A percentile compares a stretch with the other conserved stretches of the same genome.
phyloP scores from a whole-genome alignment of 2,329 filamentous ascomycete species.

The Penicillium sp. region DNA sequence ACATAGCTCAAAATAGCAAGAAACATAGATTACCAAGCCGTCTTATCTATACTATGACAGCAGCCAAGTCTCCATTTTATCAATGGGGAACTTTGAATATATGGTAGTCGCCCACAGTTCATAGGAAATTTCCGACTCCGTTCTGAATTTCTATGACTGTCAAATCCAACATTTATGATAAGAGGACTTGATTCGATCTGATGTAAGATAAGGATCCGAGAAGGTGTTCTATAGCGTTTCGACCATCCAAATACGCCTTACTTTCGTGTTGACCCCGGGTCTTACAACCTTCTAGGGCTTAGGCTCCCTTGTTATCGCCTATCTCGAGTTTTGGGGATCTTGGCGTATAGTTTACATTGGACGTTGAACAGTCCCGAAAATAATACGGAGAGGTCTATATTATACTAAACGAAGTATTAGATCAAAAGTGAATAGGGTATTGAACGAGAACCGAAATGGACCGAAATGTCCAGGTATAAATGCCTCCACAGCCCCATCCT shows the following conservation, averaged over 20 bases:
- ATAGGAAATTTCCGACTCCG: background rate
- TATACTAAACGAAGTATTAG: background rate
- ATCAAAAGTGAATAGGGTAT: background rate
- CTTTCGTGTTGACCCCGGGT: constrained; percentile 12
- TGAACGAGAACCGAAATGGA: too few relatives aligned
- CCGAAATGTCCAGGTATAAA: background rate
- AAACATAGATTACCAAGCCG: background rate
- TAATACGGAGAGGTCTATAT: background rate
- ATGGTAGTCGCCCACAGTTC: background rate
- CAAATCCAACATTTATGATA: background rate
- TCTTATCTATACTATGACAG: constrained; percentile 1
- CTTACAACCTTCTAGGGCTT: constrained; percentile 16
- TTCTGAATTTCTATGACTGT: background rate
- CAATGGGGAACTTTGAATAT: background rate
- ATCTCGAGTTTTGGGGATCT: background rate
- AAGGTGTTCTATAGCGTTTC: background rate
- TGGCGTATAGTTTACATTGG: background rate
- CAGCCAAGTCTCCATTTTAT: background rate
- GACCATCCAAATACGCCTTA: constrained; percentile 11
- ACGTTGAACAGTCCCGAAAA: background rate
- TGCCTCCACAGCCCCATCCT: background rate
- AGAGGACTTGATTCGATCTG: background rate
- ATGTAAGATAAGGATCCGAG: constrained; percentile 12
- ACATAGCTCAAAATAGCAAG: background rate
- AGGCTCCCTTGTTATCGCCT: constrained; percentile 7